Evolutionary conservation across 2,329 filamentous ascomycete species (phyloP).

Genomic region (Ascochyta viciae-villosae): DNA sequence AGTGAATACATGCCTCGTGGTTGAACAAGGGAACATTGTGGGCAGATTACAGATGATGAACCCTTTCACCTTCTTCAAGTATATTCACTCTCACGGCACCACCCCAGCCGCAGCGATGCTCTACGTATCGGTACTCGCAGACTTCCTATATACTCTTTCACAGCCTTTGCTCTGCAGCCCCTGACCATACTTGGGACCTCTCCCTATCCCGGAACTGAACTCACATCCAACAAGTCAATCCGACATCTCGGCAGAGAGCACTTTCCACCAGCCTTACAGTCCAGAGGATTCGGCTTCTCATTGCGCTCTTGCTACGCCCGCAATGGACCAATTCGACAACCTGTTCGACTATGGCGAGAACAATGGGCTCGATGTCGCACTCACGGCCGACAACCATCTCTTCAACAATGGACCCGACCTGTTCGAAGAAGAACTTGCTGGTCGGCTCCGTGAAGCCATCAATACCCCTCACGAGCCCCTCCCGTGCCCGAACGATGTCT

Average conservation of each 20-base stretch:
- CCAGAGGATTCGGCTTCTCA: not conserved
- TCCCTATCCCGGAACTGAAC: not conserved
- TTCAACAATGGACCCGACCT: slow-evolving; percentile 4
- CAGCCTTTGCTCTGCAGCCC: not conserved
- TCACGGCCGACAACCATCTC: not conserved
- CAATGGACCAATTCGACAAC: not conserved
- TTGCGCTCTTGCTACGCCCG: not conserved
- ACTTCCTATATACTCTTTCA: not conserved
- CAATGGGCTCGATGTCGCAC: not conserved
- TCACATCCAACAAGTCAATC: not conserved
- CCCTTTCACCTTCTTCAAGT: not conserved
- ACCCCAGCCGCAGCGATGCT: not conserved
- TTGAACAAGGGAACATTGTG: slow-evolving; percentile 2
- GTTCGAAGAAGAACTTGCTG: not conserved
- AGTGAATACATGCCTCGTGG: not conserved
- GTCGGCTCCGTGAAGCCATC: not conserved
- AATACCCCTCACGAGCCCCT: not conserved
- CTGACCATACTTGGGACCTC: not conserved
- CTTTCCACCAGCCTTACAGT: not conserved
- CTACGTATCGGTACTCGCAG: not conserved
- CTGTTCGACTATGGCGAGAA: not conserved
- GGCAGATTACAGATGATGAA: not conserved
- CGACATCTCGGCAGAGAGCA: not conserved
- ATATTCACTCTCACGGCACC: not conserved
- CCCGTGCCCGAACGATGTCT: not conserved